Base-by-base conservation (phyloP, 129 eudicot species). In the Pulicaria dysenterica region DNA sequence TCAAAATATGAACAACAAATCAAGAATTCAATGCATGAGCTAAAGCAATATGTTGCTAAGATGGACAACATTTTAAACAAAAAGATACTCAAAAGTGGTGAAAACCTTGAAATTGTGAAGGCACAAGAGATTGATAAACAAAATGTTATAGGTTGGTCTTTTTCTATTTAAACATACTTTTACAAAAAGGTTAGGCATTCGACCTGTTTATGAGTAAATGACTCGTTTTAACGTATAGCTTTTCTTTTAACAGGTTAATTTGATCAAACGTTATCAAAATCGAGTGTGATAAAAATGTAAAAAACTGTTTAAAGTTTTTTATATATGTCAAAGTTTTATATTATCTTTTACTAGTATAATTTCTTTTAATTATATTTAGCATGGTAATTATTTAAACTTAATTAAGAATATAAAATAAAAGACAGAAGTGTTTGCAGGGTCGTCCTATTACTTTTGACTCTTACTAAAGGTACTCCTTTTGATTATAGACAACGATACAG, bases 1-100 rank as follows among this genome's bases (percentile, higher is more conserved):
- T 45, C 69, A 15, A 45, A 67, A 5, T 67, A 44, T 41, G 43
- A 75, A 55, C 67, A 56, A 46, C 50, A 76, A 51, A 51, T 74
- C 31, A 64, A 64, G 45, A 36, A 13, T 31, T 24, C 6, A 0
- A 38, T 53, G 19, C 24, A 64, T 5, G 65, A 6, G 46, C 43
- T 53, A 16, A 74, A 74, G 65, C 65, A 64, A 58, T 53, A 1
- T 1, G 53, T 74, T 37, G 3, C 40, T 51, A 74, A 24, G 16
- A 74, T 63, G 54, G 63, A 71, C 4, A 74, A 51, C n/a, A 45
- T 74, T 40, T 63, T 63, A 8, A 56, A 62, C 4, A 41, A 74
- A 39, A 40, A 62, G 78, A 74, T 63, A 40, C 34, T 3, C 3
- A 74, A 24, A 40, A 62, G 43, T 53, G 40, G 1, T n/a, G 7